Evolutionary conservation across 208 protist genomes (phyloP), one percentile per base, ranked within the genome.

Genomic region (Leishmania guyanensis): DNA sequence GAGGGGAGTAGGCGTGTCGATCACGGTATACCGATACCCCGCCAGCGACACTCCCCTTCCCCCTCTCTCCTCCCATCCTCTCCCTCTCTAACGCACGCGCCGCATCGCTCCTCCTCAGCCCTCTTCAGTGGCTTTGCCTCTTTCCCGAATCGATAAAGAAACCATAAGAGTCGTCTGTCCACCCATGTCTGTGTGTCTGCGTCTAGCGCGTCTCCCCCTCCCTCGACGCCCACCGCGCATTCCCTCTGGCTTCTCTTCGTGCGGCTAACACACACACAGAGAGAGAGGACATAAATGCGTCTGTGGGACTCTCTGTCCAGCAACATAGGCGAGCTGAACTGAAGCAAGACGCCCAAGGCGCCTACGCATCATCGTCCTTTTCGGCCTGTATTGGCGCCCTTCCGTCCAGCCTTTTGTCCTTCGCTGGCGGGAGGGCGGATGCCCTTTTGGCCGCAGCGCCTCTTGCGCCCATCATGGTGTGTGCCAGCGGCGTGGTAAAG

Each of bases 91-190:
- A 33, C 14, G 29, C 5, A 22, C 22, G 33, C 46, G 12, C 9
- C 60, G 51, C n/a, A 22, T 29, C 60, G 20, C 56, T 9, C 26
- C 56, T 29, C 26, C 22, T 36, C 36, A 36, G 36, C 60, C 12
- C n/a, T 39, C n/a, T 36, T 26, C 60, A 17, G 60, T 29, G 3
- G 60, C 33, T 16, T 5, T 66, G 5, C 33, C 16, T 5, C n/a
- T 17, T 66, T 66, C 60, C n/a, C 60, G 60, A 66, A 66, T 66
- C 60, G 60, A 22, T 66, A 51, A 72, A n/a, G 20, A 29, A 72
- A 29, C 46, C 6, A 50, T 51, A 48, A 72, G 43, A 36, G 68
- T 72, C 68, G 43, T 72, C 43, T 50, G 8, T 33, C 10, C 14
- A 2, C 43, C 1, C 51, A 17, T 53, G 39, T 72, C 43, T 36